A percentile compares a stretch with the other conserved stretches of the same genome.
phyloP scores from a whole-genome alignment of 495 filamentous ascomycete species.

The Darksidea phi region DNA sequence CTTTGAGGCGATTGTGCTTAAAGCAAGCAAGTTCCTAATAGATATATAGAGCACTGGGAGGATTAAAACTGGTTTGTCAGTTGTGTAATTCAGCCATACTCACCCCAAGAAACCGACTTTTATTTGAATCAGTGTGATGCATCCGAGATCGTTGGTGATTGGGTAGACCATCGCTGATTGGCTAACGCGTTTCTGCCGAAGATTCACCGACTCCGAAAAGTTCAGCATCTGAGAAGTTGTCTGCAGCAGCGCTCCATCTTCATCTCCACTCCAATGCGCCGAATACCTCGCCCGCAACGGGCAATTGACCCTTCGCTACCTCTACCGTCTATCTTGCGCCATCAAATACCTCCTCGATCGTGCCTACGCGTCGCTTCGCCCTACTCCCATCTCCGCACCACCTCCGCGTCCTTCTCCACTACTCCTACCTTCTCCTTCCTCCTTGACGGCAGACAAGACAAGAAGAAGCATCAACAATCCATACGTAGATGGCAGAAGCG shows the following conservation, averaged over 20 bases:
- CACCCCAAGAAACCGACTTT: too few species aligned
- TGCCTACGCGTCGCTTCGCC: background rate
- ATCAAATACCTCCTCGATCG: background rate
- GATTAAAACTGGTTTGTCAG: too few species aligned
- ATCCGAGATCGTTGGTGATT: too few species aligned
- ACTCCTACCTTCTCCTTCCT: constrained; percentile 6
- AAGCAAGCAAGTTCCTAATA: too few species aligned
- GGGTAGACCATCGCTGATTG: constrained; percentile 11
- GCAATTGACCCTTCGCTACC: constrained; percentile 22
- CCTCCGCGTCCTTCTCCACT: constrained; percentile 23
- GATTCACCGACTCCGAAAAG: constrained; percentile 2
- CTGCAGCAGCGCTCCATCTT: background rate
- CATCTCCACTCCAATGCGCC: constrained; percentile 26
- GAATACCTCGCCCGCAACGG: constrained; percentile 29
- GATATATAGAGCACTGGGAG: too few species aligned
- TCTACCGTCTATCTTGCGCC: background rate
- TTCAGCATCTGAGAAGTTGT: background rate
- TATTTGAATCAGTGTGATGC: too few species aligned
- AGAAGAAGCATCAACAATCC: constrained; percentile 17
- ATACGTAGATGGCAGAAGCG: constrained; percentile 32
- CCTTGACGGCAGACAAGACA: constrained; percentile 15
- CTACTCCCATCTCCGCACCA: constrained; percentile 6
- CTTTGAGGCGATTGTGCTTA: too few species aligned
- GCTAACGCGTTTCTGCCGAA: constrained; percentile 2
- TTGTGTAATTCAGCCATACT: too few species aligned